A percentile compares a stretch with the other conserved stretches of the same genome.
phyloP scores from a whole-genome alignment of 805 yeast genomes.

The Saccharomycopsis sp. region DNA sequence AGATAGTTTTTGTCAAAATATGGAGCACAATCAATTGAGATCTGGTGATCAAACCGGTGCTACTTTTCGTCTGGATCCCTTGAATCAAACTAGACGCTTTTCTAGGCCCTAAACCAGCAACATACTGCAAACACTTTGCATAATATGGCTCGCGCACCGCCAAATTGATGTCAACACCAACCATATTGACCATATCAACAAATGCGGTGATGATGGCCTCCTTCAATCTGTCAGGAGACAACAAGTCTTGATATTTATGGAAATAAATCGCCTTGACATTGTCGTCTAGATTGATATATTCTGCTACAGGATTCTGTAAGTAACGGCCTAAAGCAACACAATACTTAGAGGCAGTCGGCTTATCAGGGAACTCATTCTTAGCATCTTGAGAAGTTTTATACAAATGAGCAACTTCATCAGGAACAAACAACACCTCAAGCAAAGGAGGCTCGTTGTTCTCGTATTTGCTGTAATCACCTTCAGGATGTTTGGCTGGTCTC shows the following conservation, averaged over 20 bases:
- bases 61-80: slow-evolving; percentile 57
- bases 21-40: slow-evolving; percentile 79
- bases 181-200: slow-evolving; percentile 85
- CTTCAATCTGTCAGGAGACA: slow-evolving; percentile 55
- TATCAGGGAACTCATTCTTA: slow-evolving; percentile 71
- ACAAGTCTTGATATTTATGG: slow-evolving; percentile 64
- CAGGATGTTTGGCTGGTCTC: slow-evolving; percentile 27
- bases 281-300: slow-evolving; percentile 75
- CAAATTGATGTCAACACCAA: slow-evolving; percentile 89
- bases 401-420: slow-evolving; percentile 88
- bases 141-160: slow-evolving; percentile 72
- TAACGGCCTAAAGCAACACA: slow-evolving; percentile 88
- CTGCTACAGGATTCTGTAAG: slow-evolving; percentile 87
- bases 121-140: slow-evolving; percentile 65
- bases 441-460: slow-evolving; percentile 39
- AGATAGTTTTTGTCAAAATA: slow-evolving; percentile 71
- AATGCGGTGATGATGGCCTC: slow-evolving; percentile 72
- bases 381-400: slow-evolving; percentile 79
- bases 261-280: slow-evolving; percentile 64
- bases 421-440: slow-evolving; percentile 71
- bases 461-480: slow-evolving; percentile 23
- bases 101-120: slow-evolving; percentile 93
- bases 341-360: slow-evolving; percentile 72
- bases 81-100: slow-evolving; percentile 83
- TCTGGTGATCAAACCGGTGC: slow-evolving; percentile 59